These are phyloP conservation scores for Gossypium gossypioides DNA, from an alignment of 441 rosid genomes.

Conservation along the genomic window DNA sequence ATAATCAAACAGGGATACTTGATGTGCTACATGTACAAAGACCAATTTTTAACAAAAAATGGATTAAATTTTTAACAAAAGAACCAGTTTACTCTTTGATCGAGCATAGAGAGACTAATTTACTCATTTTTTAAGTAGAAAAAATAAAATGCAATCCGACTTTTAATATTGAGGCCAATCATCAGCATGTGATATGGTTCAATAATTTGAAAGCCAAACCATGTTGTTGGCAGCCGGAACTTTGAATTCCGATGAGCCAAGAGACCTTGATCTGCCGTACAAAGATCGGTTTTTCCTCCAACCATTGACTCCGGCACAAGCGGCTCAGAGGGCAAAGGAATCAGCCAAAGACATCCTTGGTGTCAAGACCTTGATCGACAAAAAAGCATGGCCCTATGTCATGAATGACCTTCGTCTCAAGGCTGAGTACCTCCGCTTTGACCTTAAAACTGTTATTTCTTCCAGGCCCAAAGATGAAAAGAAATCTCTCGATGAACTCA, in stretches of 20 bases:
- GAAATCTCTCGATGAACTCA: slow-evolving; percentile 59
- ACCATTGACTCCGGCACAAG: slow-evolving; percentile 52
- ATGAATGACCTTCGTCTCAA: slow-evolving; percentile 72
- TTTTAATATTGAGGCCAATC: too few species aligned
- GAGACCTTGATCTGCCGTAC: slow-evolving; percentile 50
- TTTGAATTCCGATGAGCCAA: slow-evolving; percentile 66
- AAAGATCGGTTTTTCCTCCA: slow-evolving; percentile 73
- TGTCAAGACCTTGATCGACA: slow-evolving; percentile 69
- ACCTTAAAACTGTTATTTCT: slow-evolving; percentile 74
- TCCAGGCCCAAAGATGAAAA: slow-evolving; percentile 68
- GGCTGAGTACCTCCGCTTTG: slow-evolving; percentile 70
- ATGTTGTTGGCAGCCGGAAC: slow-evolving; percentile 69
- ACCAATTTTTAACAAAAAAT: too few species aligned
- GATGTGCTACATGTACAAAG: too few species aligned
- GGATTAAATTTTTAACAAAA: too few species aligned
- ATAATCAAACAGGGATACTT: too few species aligned
- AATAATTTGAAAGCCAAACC: neutral
- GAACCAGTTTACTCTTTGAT: too few species aligned
- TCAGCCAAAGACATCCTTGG: slow-evolving; percentile 72
- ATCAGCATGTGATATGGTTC: neutral
- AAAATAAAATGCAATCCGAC: too few species aligned
- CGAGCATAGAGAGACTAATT: accelerated
- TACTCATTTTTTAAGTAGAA: too few species aligned
- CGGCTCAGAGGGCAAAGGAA: slow-evolving; percentile 77
- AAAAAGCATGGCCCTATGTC: slow-evolving; percentile 91